A percentile compares a stretch with the other conserved stretches of the same genome.
Conservation (phyloP, 805 yeast species). For the Naumovozyma dairenensis region DNA sequence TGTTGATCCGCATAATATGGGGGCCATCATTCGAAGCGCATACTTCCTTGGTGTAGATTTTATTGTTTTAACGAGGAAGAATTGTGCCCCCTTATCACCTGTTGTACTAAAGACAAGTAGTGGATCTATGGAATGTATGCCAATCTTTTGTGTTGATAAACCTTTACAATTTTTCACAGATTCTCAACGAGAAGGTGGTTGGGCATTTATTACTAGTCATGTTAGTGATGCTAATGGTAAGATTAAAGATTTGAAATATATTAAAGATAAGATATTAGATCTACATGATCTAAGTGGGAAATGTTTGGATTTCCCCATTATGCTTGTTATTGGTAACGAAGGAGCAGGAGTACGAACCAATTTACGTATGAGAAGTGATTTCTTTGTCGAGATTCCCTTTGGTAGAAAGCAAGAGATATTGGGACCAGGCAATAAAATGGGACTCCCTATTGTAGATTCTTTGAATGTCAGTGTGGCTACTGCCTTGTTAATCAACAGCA, state of each 20-base stretch:
- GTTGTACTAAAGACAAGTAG: constrained; percentile 72
- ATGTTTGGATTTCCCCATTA: constrained; percentile 43
- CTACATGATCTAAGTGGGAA: constrained; percentile 36
- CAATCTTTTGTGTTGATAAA: constrained; percentile 46
- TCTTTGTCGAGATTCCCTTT: constrained; percentile 29
- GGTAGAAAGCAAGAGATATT: constrained; percentile 6
- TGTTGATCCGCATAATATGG: constrained; percentile 80
- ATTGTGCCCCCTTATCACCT: constrained; percentile 68
- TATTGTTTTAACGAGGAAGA: constrained; percentile 54
- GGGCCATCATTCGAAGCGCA: constrained; percentile 73
- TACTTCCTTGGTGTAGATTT: constrained; percentile 78
- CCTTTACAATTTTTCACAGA: constrained; percentile 55
- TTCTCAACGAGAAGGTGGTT: constrained; percentile 43
- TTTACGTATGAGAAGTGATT: constrained; percentile 48
- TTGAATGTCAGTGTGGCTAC: constrained; percentile 87
- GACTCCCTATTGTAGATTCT: constrained; percentile 47
- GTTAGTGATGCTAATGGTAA: constrained; percentile 18
- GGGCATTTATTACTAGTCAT: constrained; percentile 63
- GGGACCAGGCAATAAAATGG: constrained; percentile 1
- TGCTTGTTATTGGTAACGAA: constrained; percentile 78
- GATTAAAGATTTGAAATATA: constrained; percentile 26
- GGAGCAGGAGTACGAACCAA: constrained; percentile 72
- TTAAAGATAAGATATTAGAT: constrained; percentile 30
- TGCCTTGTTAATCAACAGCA: constrained; percentile 45
- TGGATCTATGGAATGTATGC: constrained; percentile 72